Evolutionary conservation across 2,329 filamentous ascomycete genomes (phyloP), one percentile per base, ranked within the genome.

Genomic region (Cladosporium oxysporum): DNA sequence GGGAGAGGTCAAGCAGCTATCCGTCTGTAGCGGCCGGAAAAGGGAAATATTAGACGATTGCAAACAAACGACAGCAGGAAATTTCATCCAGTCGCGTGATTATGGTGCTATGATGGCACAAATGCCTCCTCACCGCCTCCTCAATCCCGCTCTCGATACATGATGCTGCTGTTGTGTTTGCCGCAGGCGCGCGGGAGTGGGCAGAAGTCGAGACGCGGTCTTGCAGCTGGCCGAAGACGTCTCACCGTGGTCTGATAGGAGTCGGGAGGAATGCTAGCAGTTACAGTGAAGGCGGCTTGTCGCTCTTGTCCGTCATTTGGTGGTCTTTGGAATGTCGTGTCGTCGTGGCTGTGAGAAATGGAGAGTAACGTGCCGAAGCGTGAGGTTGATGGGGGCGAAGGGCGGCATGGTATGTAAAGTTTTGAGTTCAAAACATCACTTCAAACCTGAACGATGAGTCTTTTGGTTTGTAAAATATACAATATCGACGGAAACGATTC

Each of bases 261-360:
- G n/a, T 1, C 1, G 1, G 3, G 41, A 5, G 4, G n/a, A 21
- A 5, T 4, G 3, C n/a, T 47, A 5, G n/a, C n/a, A 47, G 7
- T 21, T 1, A 4, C 41, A 6, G n/a, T 47, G 41, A 11, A 47
- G 8, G n/a, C 21, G 41, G n/a, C 41, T 0, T 6, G n/a, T 21
- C n/a, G 41, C 21, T 2, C 11, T 21, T 11, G n/a, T 47, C n/a
- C 8, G 12, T 12, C n/a, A 8, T 47, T 47, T 23, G 3, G n/a
- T 47, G 41, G 8, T 47, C 41, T 7, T 3, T 23, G 3, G 4
- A 7, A 21, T 10, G n/a, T 47, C 41, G 21, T 47, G n/a, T 47
- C 41, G 41, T 5, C 5, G n/a, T 47, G 41, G 21, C 8, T 21
- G 12, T 2, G 3, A 47, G 41, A 23, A 1, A 21, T 2, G n/a